phyloP scores from a whole-genome alignment of 768 basidiomycete species.

The Lepiota venenata region DNA sequence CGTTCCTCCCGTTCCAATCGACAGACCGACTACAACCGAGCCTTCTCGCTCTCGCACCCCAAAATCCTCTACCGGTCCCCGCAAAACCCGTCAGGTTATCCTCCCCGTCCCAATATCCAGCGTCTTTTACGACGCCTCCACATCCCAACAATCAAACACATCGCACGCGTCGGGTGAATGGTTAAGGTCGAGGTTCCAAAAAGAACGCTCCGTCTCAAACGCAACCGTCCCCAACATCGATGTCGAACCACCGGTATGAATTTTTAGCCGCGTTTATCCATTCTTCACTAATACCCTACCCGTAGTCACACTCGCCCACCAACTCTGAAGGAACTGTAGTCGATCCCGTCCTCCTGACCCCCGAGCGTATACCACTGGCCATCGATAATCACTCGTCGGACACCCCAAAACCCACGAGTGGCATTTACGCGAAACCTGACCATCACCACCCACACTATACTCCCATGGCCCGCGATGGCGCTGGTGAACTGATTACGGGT shows the following conservation, averaged over 20 bases:
- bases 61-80: neutral
- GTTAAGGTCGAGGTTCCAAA: conserved; percentile 17
- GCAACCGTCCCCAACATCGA: conserved; percentile 38
- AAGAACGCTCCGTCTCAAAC: conserved; percentile 26
- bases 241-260: conserved; percentile 44
- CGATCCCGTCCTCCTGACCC: conserved; percentile 40
- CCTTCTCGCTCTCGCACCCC: neutral
- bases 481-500: conserved; percentile 13
- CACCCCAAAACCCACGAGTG: neutral
- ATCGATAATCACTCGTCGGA: neutral
- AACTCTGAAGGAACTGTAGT: conserved; percentile 27
- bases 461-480: neutral
- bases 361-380: conserved; percentile 26
- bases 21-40: conserved; percentile 2
- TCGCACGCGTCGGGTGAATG: conserved; percentile 5
- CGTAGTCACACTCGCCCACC: conserved; percentile 38
- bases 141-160: conserved; percentile 11
- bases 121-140: conserved; percentile 9
- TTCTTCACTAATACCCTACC: neutral
- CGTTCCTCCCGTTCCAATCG: neutral
- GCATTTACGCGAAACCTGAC: neutral
- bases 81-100: conserved; percentile 10
- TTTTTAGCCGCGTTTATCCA: neutral
- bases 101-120: conserved; percentile 16
- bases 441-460: conserved; percentile 1